Base-by-base conservation (phyloP, 768 basidiomycete species). In the Tulasnella sp. region DNA sequence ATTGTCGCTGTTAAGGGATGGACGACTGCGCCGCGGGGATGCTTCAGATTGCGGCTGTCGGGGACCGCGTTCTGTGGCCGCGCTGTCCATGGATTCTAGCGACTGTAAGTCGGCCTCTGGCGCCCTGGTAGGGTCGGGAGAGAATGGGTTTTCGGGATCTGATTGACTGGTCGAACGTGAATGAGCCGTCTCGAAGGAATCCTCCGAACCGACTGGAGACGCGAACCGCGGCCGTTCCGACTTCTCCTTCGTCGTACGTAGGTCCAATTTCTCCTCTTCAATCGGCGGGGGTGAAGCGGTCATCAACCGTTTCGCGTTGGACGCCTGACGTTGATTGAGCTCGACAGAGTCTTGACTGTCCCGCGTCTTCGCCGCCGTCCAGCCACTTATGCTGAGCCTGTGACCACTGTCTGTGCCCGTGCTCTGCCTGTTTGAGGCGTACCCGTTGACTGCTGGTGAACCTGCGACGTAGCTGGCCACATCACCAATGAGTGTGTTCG, bases 401-500 rank as follows among this genome's bases (percentile, higher is more conserved):
- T 31, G 45, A 21, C 42, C 10, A 12, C 54, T 56, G 42, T 46
- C 54, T 17, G 41, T 56, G 3, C 42, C 38, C n/a, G 22, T 44
- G 12, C 44, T 43, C 29, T 46, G 34, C 41, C 43, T 43, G 27
- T 19, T 49, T 46, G 49, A 29, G 21, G 45, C 11, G 15, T 44
- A 38, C 5, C 34, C 34, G 34, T 49, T 59, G 30, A 30, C 22
- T 12, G 54, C 22, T 25, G 29, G 29, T 9, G 49, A 22, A 25
- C 22, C 43, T 30, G 46, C 49, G 31, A 51, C 57, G 34, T 51
- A 51, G 12, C 57, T 30, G 8, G 57, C 49, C 29, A 59, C 57
- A 21, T 59, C 57, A 12, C 45, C n/a, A 4, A 59, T 51, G 42
- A 59, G 29, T 11, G 57, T 49, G 21, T 21, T 49, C 5, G 57